phyloP scores from a whole-genome alignment of 306 rosid genomes.

The Prosopis cineraria region DNA sequence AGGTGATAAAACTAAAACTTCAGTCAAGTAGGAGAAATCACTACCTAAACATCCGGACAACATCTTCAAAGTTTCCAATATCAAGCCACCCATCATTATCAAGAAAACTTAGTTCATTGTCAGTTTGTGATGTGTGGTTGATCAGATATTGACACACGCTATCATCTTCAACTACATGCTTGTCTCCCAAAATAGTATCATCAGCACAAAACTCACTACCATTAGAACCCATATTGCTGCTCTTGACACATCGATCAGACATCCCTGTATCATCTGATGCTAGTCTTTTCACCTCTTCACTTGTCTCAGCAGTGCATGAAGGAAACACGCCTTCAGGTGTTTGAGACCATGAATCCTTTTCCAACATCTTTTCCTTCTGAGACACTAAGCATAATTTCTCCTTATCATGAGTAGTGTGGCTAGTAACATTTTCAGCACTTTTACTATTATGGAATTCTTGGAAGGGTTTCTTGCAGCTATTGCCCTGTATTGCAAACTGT shows the following conservation, averaged over 20 bases:
- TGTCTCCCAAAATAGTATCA: constrained; percentile 54
- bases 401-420: constrained; percentile 32
- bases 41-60: constrained; percentile 70
- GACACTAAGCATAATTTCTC: constrained; percentile 37
- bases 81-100: constrained; percentile 70
- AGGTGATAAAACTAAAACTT: background rate
- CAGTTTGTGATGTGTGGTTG: constrained; percentile 49
- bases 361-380: constrained; percentile 46
- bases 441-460: constrained; percentile 31
- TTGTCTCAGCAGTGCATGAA: constrained; percentile 41
- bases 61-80: constrained; percentile 74
- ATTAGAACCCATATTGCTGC: constrained; percentile 44
- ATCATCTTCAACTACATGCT: constrained; percentile 47
- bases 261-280: constrained; percentile 42
- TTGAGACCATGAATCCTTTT: constrained; percentile 65
- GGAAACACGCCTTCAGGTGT: constrained; percentile 48
- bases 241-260: constrained; percentile 48
- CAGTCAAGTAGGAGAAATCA: constrained; percentile 12
- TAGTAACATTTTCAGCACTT: constrained; percentile 37
- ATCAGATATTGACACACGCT: constrained; percentile 49
- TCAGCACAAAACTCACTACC: constrained; percentile 45
- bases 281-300: constrained; percentile 38
- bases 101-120: constrained; percentile 57
- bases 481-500: constrained; percentile 36
- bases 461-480: constrained; percentile 43